A percentile compares a stretch with the other conserved stretches of the same genome.
These are phyloP conservation scores for Blastobotrys muscicola DNA, from an alignment of 805 yeast genomes.

Conservation along the genomic window DNA sequence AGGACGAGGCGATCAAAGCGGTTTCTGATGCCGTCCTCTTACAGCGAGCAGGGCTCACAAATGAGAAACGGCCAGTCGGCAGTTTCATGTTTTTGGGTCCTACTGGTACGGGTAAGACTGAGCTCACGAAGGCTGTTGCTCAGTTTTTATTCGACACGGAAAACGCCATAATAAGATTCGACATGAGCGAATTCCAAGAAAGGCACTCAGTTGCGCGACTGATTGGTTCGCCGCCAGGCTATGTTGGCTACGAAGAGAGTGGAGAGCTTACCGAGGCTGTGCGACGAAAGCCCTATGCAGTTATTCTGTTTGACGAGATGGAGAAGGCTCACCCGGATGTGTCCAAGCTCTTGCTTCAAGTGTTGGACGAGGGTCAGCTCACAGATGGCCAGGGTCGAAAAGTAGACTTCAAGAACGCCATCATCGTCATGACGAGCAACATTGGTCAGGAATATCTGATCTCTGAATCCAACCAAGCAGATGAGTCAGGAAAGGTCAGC, in stretches of 20 bases:
- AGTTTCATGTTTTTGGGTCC: slow-evolving; percentile 96
- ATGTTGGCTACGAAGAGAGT: slow-evolving; percentile 86
- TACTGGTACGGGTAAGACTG: slow-evolving; percentile 98
- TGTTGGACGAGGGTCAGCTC: slow-evolving; percentile 86
- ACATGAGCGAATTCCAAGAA: slow-evolving; percentile 97
- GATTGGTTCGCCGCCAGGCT: slow-evolving; percentile 98
- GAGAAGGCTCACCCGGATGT: slow-evolving; percentile 96
- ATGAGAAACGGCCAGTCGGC: slow-evolving; percentile 91
- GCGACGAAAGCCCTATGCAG: slow-evolving; percentile 88
- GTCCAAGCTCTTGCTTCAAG: slow-evolving; percentile 83
- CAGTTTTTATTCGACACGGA: slow-evolving; percentile 88
- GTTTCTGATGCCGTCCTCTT: slow-evolving; percentile 90
- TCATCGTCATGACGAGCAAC: slow-evolving; percentile 93
- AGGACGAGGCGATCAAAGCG: slow-evolving; percentile 86
- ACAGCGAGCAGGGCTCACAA: slow-evolving; percentile 93
- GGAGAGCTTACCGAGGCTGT: slow-evolving; percentile 97
- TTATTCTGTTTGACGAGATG: slow-evolving; percentile 87
- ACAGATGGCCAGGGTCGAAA: slow-evolving; percentile 94
- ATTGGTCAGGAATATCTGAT: slow-evolving; percentile 87
- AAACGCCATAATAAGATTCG: slow-evolving; percentile 79
- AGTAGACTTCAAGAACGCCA: slow-evolving; percentile 89
- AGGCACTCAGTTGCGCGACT: slow-evolving; percentile 82
- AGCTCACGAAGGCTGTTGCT: slow-evolving; percentile 84
- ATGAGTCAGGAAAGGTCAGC: slow-evolving; percentile 56
- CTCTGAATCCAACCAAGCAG: slow-evolving; percentile 42